These are phyloP conservation scores for Ustilago shanxiensis DNA, from an alignment of 1,284 basidiomycete genomes.

Conservation along the genomic window DNA sequence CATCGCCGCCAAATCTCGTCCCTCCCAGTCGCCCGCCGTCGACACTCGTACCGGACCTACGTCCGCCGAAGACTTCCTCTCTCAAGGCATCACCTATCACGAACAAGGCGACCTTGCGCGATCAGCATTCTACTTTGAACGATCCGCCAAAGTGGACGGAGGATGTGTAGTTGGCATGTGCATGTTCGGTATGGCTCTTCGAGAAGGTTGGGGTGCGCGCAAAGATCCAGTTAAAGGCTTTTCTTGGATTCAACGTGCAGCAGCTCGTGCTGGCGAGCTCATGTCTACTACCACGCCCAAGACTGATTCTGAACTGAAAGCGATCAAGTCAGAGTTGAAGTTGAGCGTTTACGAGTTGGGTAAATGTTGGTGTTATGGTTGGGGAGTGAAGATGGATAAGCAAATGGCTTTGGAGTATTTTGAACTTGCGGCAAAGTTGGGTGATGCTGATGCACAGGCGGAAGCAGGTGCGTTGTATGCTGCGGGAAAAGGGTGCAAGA, in stretches of 20 bases:
- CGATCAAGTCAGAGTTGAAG: conserved; percentile 79
- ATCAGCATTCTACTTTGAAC: conserved; percentile 83
- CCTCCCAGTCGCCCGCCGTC: conserved; percentile 28
- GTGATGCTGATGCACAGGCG: conserved; percentile 86
- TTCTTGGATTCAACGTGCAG: conserved; percentile 84
- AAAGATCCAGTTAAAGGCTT: conserved; percentile 79
- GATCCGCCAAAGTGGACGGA: conserved; percentile 79
- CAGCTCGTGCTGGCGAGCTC: conserved; percentile 83
- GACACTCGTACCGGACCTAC: conserved; percentile 53
- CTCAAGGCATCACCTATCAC: conserved; percentile 80
- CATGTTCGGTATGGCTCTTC: conserved; percentile 88
- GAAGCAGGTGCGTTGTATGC: conserved; percentile 83
- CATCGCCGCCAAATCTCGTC: conserved; percentile 13
- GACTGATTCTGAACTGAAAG: conserved; percentile 70
- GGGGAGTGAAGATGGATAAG: conserved; percentile 85
- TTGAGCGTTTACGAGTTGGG: conserved; percentile 91
- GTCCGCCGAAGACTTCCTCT: conserved; percentile 60
- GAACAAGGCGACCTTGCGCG: conserved; percentile 81
- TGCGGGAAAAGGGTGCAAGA: conserved; percentile 85
- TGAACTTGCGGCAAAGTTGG: conserved; percentile 82
- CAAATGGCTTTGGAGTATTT: conserved; percentile 80
- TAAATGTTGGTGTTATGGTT: conserved; percentile 90
- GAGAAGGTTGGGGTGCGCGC: conserved; percentile 87
- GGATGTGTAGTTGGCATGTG: conserved; percentile 90
- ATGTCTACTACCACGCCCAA: conserved; percentile 75